phyloP scores from a whole-genome alignment of 441 rosid genomes.

The Gossypium trilobum region DNA sequence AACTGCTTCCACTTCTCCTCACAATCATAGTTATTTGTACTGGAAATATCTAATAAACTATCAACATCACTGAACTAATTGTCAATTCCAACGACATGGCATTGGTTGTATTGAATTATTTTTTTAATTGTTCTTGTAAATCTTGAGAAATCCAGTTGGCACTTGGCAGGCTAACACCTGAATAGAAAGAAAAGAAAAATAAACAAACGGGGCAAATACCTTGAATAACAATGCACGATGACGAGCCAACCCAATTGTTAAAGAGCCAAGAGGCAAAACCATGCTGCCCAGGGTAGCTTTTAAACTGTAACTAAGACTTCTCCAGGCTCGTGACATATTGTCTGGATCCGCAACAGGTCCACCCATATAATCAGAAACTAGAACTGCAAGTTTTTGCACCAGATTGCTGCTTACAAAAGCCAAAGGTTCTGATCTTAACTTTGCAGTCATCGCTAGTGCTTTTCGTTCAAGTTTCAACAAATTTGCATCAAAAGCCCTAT shows the following conservation, averaged over 20 bases:
- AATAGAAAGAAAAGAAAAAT: background rate
- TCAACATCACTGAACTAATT: background rate
- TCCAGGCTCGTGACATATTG: conserved; percentile 63
- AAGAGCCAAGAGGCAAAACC: conserved; percentile 94
- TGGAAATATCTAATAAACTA: background rate
- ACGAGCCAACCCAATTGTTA: conserved; percentile 89
- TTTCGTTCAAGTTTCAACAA: conserved; percentile 62
- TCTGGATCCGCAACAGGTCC: conserved; percentile 80
- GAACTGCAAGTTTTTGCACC: conserved; percentile 59
- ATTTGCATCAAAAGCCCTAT: conserved; percentile 78
- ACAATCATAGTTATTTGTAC: background rate
- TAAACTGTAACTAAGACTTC: conserved; percentile 65
- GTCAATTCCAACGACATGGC: background rate
- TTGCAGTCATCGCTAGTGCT: conserved; percentile 50
- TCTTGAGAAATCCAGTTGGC: conserved; percentile 5
- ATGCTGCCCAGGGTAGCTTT: conserved; percentile 84
- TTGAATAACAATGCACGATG: conserved; percentile 92
- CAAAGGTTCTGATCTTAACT: conserved; percentile 43
- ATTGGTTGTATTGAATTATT: background rate
- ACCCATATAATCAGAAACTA: conserved; percentile 87
- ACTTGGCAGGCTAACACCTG: background rate
- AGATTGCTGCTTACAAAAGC: conserved; percentile 35
- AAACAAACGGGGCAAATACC: conserved; percentile 31
- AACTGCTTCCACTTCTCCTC: background rate
- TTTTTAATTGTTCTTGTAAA: background rate